These are phyloP conservation scores for Coemansia asiatica DNA, from an alignment of 192 early-diverging fungal species.

Conservation along the genomic window DNA sequence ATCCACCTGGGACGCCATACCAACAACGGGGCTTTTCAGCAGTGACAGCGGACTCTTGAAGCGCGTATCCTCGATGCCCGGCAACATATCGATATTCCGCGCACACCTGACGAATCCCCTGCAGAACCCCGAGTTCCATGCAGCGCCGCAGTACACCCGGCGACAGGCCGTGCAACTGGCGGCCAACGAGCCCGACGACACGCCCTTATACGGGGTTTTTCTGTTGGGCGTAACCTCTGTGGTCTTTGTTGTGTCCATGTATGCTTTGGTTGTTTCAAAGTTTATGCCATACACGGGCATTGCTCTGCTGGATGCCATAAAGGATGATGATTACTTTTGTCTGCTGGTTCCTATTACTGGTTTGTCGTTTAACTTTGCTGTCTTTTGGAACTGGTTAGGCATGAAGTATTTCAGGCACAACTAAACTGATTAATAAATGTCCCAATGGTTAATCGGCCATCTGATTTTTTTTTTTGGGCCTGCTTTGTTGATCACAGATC, in stretches of 20 bases:
- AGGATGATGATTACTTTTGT: conserved; percentile 79
- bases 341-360: conserved; percentile 78
- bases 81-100: conserved; percentile 51
- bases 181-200: conserved; percentile 64
- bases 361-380: conserved; percentile 70
- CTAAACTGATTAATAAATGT: conserved; percentile 26
- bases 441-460: neutral
- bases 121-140: conserved; percentile 49
- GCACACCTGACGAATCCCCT: conserved; percentile 45
- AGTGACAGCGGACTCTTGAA: conserved; percentile 31
- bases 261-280: conserved; percentile 66
- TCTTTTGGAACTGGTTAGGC: conserved; percentile 93
- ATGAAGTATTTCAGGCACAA: conserved; percentile 94
- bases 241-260: conserved; percentile 64
- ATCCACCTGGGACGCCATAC: neutral
- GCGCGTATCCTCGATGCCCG: conserved; percentile 48
- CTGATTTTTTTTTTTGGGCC: neutral
- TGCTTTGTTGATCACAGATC: no score
- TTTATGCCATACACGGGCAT: conserved; percentile 70
- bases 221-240: conserved; percentile 61
- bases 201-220: conserved; percentile 66
- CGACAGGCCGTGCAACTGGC: conserved; percentile 60
- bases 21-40: conserved; percentile 14
- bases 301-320: conserved; percentile 69
- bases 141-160: conserved; percentile 57